Percentiles rank a stretch among this genome's conserved stretches.
Conservation (phyloP, 768 basidiomycete genomes). For the Tricholoma matsutake region DNA sequence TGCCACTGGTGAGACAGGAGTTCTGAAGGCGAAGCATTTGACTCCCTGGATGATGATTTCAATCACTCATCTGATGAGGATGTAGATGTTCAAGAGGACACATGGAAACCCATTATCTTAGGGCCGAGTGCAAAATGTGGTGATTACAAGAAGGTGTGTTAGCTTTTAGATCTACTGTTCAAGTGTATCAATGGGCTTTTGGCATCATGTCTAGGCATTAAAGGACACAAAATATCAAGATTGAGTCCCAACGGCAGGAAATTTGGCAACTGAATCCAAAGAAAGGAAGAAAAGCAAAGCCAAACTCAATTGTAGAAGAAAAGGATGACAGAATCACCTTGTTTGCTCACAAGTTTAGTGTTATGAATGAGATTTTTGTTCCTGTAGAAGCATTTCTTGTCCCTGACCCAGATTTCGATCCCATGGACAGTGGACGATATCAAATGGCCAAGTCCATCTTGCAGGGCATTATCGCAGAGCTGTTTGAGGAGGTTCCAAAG, state of each 20-base stretch:
- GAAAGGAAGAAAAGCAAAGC: neutral
- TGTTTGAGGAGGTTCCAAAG: neutral
- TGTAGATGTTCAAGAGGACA: neutral
- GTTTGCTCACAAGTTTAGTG: neutral
- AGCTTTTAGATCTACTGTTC: neutral
- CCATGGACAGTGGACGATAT: neutral
- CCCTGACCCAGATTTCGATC: neutral
- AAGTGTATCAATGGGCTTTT: neutral
- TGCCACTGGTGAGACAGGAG: neutral
- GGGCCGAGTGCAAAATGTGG: neutral
- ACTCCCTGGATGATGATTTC: neutral
- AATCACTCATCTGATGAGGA: neutral
- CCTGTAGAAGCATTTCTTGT: neutral
- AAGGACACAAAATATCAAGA: neutral
- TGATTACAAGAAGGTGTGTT: neutral
- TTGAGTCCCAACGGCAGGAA: neutral
- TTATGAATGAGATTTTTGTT: neutral
- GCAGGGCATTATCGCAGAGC: neutral
- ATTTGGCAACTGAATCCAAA: neutral
- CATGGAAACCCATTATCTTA: neutral
- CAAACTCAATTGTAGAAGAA: neutral
- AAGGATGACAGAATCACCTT: neutral
- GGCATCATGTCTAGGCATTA: neutral
- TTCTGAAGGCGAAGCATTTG: neutral
- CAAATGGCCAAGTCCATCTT: neutral